phyloP scores from a whole-genome alignment of 1,139 yeast genomes.

The Geotrichum siamense region DNA sequence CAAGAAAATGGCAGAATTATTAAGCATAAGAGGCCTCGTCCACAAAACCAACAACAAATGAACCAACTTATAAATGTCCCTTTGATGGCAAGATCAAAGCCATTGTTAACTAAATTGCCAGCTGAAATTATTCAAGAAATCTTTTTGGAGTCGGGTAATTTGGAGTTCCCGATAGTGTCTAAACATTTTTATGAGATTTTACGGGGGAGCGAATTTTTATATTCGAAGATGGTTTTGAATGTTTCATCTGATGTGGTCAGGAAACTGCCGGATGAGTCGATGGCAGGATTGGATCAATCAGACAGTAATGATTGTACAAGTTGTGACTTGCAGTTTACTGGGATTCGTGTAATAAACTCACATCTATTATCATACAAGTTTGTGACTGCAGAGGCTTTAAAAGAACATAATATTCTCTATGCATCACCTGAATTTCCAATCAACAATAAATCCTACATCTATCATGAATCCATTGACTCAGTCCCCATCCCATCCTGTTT shows the following conservation, averaged over 20 bases:
- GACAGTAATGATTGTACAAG: not conserved
- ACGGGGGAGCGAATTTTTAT: slow-evolving; percentile 4
- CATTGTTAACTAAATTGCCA: too few species aligned
- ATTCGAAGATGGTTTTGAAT: slow-evolving; percentile 8
- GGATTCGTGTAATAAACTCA: slow-evolving; percentile 11
- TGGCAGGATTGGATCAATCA: not conserved
- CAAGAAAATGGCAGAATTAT: too few species aligned
- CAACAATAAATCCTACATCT: slow-evolving; percentile 4
- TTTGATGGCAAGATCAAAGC: too few species aligned
- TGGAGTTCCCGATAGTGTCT: slow-evolving; percentile 10
- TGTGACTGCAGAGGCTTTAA: slow-evolving; percentile 7
- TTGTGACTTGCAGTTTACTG: not conserved
- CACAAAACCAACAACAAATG: too few species aligned
- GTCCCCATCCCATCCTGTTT: slow-evolving; percentile 13
- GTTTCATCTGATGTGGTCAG: slow-evolving; percentile 3
- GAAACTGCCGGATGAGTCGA: not conserved
- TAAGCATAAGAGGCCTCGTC: too few species aligned
- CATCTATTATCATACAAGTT: slow-evolving; percentile 9
- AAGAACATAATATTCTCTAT: slow-evolving; percentile 10
- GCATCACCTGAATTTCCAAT: slow-evolving; percentile 8
- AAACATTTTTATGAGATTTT: slow-evolving; percentile 6
- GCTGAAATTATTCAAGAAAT: slow-evolving; percentile 11
- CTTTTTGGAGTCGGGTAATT: slow-evolving; percentile 11
- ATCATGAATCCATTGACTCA: slow-evolving; percentile 4
- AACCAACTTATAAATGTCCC: too few species aligned